Evolutionary conservation across 2,329 filamentous ascomycete genomes (phyloP), one percentile per base, ranked within the genome.

Genomic region (Penicillium concentricum): DNA sequence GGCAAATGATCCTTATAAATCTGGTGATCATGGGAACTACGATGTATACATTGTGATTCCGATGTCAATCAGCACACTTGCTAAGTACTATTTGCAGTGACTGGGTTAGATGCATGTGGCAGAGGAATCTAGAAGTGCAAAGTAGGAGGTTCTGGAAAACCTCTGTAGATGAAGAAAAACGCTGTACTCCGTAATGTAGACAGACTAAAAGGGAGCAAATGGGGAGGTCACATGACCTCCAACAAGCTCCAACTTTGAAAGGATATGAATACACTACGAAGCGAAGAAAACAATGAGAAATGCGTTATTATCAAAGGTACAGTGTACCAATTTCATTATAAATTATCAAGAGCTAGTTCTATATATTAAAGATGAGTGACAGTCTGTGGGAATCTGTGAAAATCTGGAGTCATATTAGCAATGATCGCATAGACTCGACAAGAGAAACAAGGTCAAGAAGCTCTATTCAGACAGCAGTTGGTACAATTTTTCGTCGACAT

Each of bases 391-490:
- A 32, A 22, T 28, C 43, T 47, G 42, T 24, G 2, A 24, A 32
- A 12, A 22, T 26, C 43, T 54, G 47, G 1, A 26, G 52, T 52
- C 34, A 56, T 52, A 28, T 64, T 61, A 64, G 62, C 61, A 44
- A 56, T 51, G 59, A 58, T 51, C 48, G 55, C 5, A 9, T 52
- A 41, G 32, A 53, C 42, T 44, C 39, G 26, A 42, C 37, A 51
- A 51, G 55, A 56, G 20, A 58, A 61, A 50, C n/a, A 50, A 59
- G 59, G 48, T 44, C 54, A 58, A 63, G 58, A 58, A 60, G 64
- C 62, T 67, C 64, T 60, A 51, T 81, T 81, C 80, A 82, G 76
- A 77, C 72, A 78, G 74, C 74, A 78, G 71, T 78, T 78, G 74
- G 72, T 53, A 73, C 74, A 61, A 76, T 74, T 73, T 57, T 66